Base-by-base conservation (phyloP, 805 yeast genomes). In the Candida koratica region DNA sequence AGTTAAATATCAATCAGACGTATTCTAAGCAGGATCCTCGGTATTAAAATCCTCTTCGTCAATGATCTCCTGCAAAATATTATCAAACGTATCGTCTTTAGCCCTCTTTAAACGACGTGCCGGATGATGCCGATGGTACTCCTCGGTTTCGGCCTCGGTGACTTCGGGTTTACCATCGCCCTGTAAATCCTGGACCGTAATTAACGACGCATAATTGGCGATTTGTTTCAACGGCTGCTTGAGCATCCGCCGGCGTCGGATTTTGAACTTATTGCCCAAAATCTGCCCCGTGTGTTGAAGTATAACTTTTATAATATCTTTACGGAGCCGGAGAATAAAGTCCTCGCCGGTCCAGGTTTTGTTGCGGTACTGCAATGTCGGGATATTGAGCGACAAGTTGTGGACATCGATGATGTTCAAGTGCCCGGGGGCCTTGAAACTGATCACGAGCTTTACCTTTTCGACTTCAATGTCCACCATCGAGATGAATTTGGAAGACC, bases 381-480 rank as follows among this genome's bases (percentile, higher is more conserved):
- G 96, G 34, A 89, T 57, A 7, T 64, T 66, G 37, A 90, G 64
- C 5, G 68, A 71, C 46, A 90, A 79, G 46, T 84, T 76, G 35
- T 84, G 83, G 6, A 90, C 86, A 51, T 89, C 87, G 25, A 85
- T 72, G 38, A 90, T 60, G 45, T 81, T 76, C 48, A 75, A 64
- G 18, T 76, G 67, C 10, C 88, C 85, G 11, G 77, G 77, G 6
- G 93, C 95, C 54, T 78, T 77, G 59, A 85, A 85, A 33, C 95
- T 83, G 17, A 88, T 71, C 35, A 79, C 69, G 11, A 89, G 35
- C 15, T 55, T 54, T 28, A 67, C 47, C 28, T 53, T 48, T 5
- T 59, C 51, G 19, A 70, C 51, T 40, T 57, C 57, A 32, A 67
- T 43, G 34, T 63, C 60, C 2, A 59, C 60, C 17, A 67, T 57